Conservation (phyloP, 805 yeast species). For the Yarrowia hollandica region DNA sequence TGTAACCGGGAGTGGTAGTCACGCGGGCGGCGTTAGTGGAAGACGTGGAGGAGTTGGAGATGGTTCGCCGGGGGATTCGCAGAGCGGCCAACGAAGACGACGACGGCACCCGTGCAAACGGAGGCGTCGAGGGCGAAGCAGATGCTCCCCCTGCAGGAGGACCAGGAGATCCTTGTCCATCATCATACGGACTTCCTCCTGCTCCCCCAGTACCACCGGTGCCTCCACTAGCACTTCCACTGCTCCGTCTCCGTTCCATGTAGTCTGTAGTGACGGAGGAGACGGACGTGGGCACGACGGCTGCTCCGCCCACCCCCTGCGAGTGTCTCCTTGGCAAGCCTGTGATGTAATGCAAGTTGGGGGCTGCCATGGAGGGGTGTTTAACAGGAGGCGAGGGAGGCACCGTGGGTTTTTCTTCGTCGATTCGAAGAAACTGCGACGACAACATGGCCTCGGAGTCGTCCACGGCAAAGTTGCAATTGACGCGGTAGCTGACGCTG, state of each 20-base stretch:
- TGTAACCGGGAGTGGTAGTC: slow-evolving; percentile 8
- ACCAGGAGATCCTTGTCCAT: neutral
- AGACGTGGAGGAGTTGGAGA: slow-evolving; percentile 34
- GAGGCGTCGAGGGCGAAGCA: slow-evolving; percentile 36
- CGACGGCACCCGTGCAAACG: slow-evolving; percentile 48
- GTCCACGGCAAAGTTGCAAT: slow-evolving; percentile 64
- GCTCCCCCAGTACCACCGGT: neutral
- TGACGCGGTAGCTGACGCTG: slow-evolving; percentile 76
- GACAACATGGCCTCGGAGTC: slow-evolving; percentile 67
- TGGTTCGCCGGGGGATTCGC: slow-evolving; percentile 42
- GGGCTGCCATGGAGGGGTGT: slow-evolving; percentile 56
- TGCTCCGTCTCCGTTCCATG: slow-evolving; percentile 14
- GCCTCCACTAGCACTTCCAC: slow-evolving; percentile 2
- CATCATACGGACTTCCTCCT: neutral
- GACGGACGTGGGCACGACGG: slow-evolving; percentile 3
- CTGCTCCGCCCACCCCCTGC: neutral
- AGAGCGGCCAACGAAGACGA: slow-evolving; percentile 47
- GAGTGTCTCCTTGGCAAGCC: slow-evolving; percentile 26
- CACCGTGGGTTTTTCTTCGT: slow-evolving; percentile 36
- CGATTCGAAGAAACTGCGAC: slow-evolving; percentile 55
- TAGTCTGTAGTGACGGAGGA: neutral
- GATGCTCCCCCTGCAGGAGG: slow-evolving; percentile 9
- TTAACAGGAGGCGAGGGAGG: slow-evolving; percentile 50
- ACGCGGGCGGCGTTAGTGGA: slow-evolving; percentile 28
- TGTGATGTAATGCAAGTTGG: slow-evolving; percentile 32